Base-by-base conservation (phyloP, 495 filamentous ascomycete species). In the Penicillium ochrochloron region DNA sequence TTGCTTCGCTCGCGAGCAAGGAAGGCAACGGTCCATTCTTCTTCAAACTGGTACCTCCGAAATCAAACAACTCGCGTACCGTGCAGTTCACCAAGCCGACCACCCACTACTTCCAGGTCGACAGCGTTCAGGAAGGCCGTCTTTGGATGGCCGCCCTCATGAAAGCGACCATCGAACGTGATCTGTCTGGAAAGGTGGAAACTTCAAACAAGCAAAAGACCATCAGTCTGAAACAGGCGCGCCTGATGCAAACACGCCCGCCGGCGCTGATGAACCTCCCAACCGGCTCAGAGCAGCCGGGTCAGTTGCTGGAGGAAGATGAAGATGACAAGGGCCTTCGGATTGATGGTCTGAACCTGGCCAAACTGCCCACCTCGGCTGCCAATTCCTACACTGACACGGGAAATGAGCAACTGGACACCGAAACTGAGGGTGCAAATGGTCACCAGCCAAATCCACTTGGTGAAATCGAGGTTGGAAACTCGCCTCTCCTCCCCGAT, bases 61-160 rank as follows among this genome's bases (percentile, higher is more conserved):
- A 93, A 61, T 84, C 86, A 21, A 93, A 93, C n/a, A 85, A 94
- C 27, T 90, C 92, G 2, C 92, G 92, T 61, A 94, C 91, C 5
- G 94, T 99, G 55, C 96, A 92, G 62, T 98, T 98, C 77, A 99
- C 96, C 8, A 97, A 96, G 71, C 96, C 94, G 6, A 92, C 93
- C 0, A 90, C 97, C 21, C 96, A 99, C 71, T 99, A 97, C 72
- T 98, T 99, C 75, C 96, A 96, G 17, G 94, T 97, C 42, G 92
- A 94, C 54, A 97, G 90, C 62, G 81, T 96, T 41, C 85, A 91
- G 60, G 88, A 95, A 67, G 96, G 95, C 17, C 88, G 96, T 19
- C 78, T 93, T 44, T 99, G 96, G 96, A 99, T 99, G 96, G 96
- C 92, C 5, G 96, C 96, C 12, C 80, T 99, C 63, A 96, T 98